These are phyloP conservation scores for Nitzschia sp. DNA, from an alignment of 108 stramenopile genomes.

Conservation along the genomic window DNA sequence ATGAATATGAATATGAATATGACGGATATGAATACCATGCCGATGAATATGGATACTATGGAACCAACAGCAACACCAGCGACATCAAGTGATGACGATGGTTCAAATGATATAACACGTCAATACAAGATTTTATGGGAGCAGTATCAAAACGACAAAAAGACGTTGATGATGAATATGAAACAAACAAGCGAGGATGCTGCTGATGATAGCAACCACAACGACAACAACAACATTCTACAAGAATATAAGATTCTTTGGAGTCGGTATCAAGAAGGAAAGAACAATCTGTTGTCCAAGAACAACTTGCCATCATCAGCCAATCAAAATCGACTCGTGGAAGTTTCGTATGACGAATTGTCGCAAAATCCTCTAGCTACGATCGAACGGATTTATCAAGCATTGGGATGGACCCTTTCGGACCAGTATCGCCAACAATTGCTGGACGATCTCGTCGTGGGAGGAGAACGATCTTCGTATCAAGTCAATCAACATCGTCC, in stretches of 20 bases:
- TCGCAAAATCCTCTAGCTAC: slow-evolving; percentile 29
- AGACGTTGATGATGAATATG: neutral
- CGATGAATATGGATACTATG: neutral
- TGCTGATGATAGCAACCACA: neutral
- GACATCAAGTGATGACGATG: too few relatives aligned
- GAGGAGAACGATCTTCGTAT: slow-evolving; percentile 21
- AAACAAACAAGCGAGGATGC: neutral
- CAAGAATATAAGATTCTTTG: slow-evolving; percentile 42
- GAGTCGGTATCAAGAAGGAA: slow-evolving; percentile 33
- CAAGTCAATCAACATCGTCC: slow-evolving; percentile 17
- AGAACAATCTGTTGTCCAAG: neutral
- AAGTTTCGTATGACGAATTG: slow-evolving; percentile 43
- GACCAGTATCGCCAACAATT: neutral
- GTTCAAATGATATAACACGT: slow-evolving; percentile 18
- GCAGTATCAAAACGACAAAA: slow-evolving; percentile 29
- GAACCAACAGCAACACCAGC: neutral
- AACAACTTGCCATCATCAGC: too few relatives aligned
- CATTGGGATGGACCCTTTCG: slow-evolving; percentile 24
- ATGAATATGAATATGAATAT: too few relatives aligned
- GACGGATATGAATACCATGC: too few relatives aligned
- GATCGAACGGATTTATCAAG: slow-evolving; percentile 23
- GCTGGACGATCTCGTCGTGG: neutral
- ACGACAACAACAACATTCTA: slow-evolving; percentile 19
- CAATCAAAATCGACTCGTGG: slow-evolving; percentile 29
- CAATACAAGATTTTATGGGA: slow-evolving; percentile 45